phyloP scores from a whole-genome alignment of 345 rosid species.

The Rhodamnia rubescens region DNA sequence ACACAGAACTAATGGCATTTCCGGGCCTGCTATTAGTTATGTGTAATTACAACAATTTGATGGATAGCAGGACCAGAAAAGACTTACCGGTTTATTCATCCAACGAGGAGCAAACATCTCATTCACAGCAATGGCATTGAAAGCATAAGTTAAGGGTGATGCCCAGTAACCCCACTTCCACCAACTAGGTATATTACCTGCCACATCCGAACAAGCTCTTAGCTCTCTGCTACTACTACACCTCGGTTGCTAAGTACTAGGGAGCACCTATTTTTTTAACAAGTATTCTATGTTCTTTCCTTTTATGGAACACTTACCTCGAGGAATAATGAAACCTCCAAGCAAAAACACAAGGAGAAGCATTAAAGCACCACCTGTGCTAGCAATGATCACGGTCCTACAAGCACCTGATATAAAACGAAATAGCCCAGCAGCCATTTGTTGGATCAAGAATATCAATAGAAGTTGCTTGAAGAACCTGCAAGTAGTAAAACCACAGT shows the following conservation, averaged over 20 bases:
- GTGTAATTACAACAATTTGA: background rate
- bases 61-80: background rate
- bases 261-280: background rate
- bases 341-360: conserved; percentile 65
- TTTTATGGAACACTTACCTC: conserved; percentile 17
- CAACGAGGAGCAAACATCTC: conserved; percentile 69
- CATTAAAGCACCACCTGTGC: conserved; percentile 58
- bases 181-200: conserved; percentile 65
- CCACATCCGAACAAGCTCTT: background rate
- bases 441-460: conserved; percentile 55
- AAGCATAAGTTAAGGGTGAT: conserved; percentile 63
- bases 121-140: conserved; percentile 56
- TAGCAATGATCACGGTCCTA: conserved; percentile 64
- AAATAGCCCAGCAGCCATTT: conserved; percentile 68
- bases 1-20: background rate
- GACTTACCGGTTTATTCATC: conserved; percentile 40
- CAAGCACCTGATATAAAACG: conserved; percentile 54
- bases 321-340: conserved; percentile 75
- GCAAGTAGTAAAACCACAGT: background rate
- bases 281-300: background rate
- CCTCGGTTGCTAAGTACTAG: background rate
- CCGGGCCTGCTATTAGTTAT: background rate
- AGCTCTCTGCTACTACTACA: background rate
- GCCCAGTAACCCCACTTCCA: conserved; percentile 90
- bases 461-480: conserved; percentile 79